phyloP scores from a whole-genome alignment of 805 yeast species.

The Isabelozyma pseudorhagii region DNA sequence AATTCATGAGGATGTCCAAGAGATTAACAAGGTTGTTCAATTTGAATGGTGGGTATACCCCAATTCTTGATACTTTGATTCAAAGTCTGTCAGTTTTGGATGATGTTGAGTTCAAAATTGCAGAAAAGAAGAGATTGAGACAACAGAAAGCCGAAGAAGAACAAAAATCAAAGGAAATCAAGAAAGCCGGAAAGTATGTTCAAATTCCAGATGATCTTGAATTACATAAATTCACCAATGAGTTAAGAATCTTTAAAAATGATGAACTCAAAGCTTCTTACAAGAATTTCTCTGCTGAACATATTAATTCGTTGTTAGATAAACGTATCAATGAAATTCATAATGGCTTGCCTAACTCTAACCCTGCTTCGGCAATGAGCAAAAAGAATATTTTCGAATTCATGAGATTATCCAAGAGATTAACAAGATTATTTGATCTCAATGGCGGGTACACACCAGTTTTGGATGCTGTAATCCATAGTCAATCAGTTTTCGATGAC shows the following conservation, averaged over 20 bases:
- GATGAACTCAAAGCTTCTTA: slow-evolving; percentile 12
- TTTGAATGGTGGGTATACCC: slow-evolving; percentile 58
- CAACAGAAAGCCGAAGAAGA: slow-evolving; percentile 8
- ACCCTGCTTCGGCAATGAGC: slow-evolving; percentile 11
- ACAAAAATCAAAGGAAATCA: not conserved
- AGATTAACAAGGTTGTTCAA: slow-evolving; percentile 28
- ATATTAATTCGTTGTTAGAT: slow-evolving; percentile 12
- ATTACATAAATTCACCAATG: slow-evolving; percentile 11
- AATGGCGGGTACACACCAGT: slow-evolving; percentile 61
- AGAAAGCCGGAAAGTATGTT: slow-evolving; percentile 1
- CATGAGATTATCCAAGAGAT: slow-evolving; percentile 12
- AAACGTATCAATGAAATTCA: slow-evolving; percentile 12
- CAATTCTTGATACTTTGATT: slow-evolving; percentile 54
- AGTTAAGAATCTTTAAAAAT: slow-evolving; percentile 14
- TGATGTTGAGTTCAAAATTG: slow-evolving; percentile 28
- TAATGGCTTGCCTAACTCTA: slow-evolving; percentile 10
- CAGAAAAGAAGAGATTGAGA: slow-evolving; percentile 1
- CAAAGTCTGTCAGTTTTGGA: slow-evolving; percentile 49
- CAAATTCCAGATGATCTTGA: slow-evolving; percentile 19
- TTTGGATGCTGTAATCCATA: slow-evolving; percentile 54
- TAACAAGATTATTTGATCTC: slow-evolving; percentile 31
- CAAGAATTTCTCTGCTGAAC: slow-evolving; percentile 5
- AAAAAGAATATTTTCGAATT: slow-evolving; percentile 9
- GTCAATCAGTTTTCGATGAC: slow-evolving; percentile 35
- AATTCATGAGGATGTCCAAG: slow-evolving; percentile 12